Percentiles rank a stretch among this genome's conserved stretches.
phyloP scores from a whole-genome alignment of 169 alveolate genomes.

The Plasmodium adleri region DNA sequence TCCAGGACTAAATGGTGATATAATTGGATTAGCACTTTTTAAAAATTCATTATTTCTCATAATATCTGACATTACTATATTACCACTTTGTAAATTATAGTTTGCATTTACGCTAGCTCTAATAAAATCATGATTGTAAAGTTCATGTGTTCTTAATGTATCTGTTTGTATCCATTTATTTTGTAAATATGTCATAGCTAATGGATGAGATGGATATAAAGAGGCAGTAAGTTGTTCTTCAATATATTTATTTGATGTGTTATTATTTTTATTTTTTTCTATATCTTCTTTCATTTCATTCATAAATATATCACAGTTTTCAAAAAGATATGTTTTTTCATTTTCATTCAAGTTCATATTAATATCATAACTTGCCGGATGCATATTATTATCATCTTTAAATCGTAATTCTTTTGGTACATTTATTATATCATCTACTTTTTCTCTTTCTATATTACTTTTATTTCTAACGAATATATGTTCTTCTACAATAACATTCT shows the following conservation, averaged over 20 bases:
- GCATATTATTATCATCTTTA: background rate
- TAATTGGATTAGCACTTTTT: slow-evolving; percentile 37
- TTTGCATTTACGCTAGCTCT: slow-evolving; percentile 45
- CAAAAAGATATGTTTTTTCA: slow-evolving; percentile 28
- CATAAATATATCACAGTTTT: slow-evolving; percentile 36
- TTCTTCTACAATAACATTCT: background rate
- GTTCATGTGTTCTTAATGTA: slow-evolving; percentile 81
- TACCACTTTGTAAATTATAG: slow-evolving; percentile 25
- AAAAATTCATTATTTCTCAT: slow-evolving; percentile 29
- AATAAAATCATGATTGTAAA: slow-evolving; percentile 79
- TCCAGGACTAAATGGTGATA: slow-evolving; percentile 32
- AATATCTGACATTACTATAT: slow-evolving; percentile 15
- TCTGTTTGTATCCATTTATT: slow-evolving; percentile 82
- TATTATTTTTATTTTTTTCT: no score
- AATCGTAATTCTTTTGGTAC: no score
- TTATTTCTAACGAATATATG: background rate
- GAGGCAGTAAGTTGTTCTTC: slow-evolving; percentile 33
- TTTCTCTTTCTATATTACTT: no score
- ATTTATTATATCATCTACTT: no score
- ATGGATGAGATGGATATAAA: slow-evolving; percentile 80
- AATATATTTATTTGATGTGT: slow-evolving; percentile 3
- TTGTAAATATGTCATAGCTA: slow-evolving; percentile 82
- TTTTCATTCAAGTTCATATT: background rate
- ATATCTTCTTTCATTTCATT: slow-evolving; percentile 20
- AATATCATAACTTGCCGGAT: background rate